Conservation (phyloP, 495 filamentous ascomycete species). For the Tuber indicum region DNA sequence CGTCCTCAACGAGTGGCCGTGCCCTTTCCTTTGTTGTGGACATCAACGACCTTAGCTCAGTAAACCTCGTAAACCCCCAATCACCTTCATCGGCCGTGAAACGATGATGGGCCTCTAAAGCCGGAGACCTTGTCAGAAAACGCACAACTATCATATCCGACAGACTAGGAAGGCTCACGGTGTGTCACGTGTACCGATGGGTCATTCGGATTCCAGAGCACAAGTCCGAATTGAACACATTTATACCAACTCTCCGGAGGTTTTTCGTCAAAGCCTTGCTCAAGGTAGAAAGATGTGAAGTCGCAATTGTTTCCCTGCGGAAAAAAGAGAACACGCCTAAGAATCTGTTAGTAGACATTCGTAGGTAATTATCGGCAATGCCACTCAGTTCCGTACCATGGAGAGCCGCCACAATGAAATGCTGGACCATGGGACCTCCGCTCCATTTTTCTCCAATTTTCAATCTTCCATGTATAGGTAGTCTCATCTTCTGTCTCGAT, state of each 20-base stretch:
- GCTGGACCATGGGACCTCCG: conserved; percentile 79
- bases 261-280: conserved; percentile 71
- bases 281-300: conserved; percentile 87
- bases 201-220: conserved; percentile 88
- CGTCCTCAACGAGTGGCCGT: conserved; percentile 79
- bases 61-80: conserved; percentile 95
- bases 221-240: conserved; percentile 90
- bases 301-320: conserved; percentile 90
- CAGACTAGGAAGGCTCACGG: conserved; percentile 24
- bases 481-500: conserved; percentile 65
- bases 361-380: not conserved
- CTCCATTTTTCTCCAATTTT: conserved; percentile 65
- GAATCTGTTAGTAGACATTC: conserved; percentile 11
- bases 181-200: conserved; percentile 68
- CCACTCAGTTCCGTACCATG: conserved; percentile 60
- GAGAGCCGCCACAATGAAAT: conserved; percentile 78
- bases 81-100: conserved; percentile 96
- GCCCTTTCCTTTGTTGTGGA: conserved; percentile 56
- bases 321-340: conserved; percentile 88
- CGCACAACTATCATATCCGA: conserved; percentile 15
- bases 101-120: conserved; percentile 65
- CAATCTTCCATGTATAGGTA: conserved; percentile 75
- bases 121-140: conserved; percentile 13
- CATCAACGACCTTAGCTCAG: conserved; percentile 77
- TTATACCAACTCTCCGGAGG: conserved; percentile 85